Base-by-base conservation (phyloP, 2,329 filamentous ascomycete genomes). In the Penicillium verrucosum region DNA sequence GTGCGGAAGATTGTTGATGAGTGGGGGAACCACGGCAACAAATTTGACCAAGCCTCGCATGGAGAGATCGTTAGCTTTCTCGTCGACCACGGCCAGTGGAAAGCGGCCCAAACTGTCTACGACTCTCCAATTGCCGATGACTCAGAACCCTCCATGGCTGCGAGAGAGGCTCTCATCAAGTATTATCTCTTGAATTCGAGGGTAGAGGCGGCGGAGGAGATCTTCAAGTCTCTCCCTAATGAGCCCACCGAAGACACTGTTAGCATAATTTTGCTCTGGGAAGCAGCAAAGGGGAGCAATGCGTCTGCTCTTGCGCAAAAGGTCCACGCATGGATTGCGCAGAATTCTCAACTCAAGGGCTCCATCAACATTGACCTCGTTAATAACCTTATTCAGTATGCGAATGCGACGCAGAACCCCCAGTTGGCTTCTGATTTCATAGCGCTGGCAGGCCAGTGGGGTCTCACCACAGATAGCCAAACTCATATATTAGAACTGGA, bases 401-500 rank as follows among this genome's bases (percentile, higher is more conserved):
- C 90, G 10, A 86, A 88, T 61, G 82, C 84, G n/a, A 81, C 82
- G 53, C 80, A 86, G 11, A 87, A 95, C 65, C 81, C 85, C 0
- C 85, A 89, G 63, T 78, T 89, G 44, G 90, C 89, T 5, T 86
- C 92, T 68, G 82, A 90, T 12, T 89, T 92, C 60, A 80, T 91
- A 45, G 76, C 82, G 1, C 75, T 97, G 11, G 86, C 86, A 2
- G 71, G 82, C 43, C 85, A 87, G 65, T 82, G 85, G 65, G 82
- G 81, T 5, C 82, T 96, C 23, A 71, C 80, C 50, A 84, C 89
- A 0, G 84, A 96, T 69, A 82, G 84, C 11, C 79, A 81, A 48
- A 95, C 92, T 0, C 87, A 84, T 63, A 80, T 90, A 45, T 79
- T 95, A 49, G 85, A 92, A 68, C 83, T 97, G 64, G 82, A 88